Evolutionary conservation across 2,329 filamentous ascomycete genomes (phyloP), one percentile per base, ranked within the genome.

Genomic region (Fusarium piperis): DNA sequence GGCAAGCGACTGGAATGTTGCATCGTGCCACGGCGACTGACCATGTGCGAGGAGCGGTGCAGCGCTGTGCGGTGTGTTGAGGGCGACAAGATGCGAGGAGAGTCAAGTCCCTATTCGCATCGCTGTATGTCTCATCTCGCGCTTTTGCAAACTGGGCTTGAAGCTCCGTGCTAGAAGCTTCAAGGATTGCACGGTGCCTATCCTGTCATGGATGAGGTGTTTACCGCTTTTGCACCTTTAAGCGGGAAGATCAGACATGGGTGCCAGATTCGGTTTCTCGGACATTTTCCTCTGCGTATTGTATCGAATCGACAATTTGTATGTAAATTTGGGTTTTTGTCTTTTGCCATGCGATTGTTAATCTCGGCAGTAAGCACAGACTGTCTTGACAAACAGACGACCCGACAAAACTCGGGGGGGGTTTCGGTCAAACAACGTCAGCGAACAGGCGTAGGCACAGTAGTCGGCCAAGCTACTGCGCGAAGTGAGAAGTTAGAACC

Each of bases 1-100:
- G 52, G 59, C 48, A 71, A 56, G 46, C 41, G 63, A 55, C 60
- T 74, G 68, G 72, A 75, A 76, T 76, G 72, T 67, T 65, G 67
- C 60, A 73, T 74, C 55, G 39, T 68, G 62, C 55, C 51, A 76
- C 41, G 55, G 35, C 57, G 53, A 61, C 52, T 26, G 57, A 59
- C 52, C 44, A 52, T 30, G 41, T 64, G 62, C 52, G 44, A 48
- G 35, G 53, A 48, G 48, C 18, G 20, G 30, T 20, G 20, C 39
- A 5, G 30, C 9, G 38, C 30, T 20, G 11, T 35, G 33, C 33
- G 18, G 32, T 56, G 53, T 39, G 28, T 23, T 23, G 23, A 23
- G 23, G 5, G 23, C 23, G 23, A 23, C 23, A 23, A 23, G 23
- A 23, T 23, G 23, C 23, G 23, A 48, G 39, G 13, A 23, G 8